phyloP scores from a whole-genome alignment of 371 early-diverging fungal genomes.

The Mortierella sp. region DNA sequence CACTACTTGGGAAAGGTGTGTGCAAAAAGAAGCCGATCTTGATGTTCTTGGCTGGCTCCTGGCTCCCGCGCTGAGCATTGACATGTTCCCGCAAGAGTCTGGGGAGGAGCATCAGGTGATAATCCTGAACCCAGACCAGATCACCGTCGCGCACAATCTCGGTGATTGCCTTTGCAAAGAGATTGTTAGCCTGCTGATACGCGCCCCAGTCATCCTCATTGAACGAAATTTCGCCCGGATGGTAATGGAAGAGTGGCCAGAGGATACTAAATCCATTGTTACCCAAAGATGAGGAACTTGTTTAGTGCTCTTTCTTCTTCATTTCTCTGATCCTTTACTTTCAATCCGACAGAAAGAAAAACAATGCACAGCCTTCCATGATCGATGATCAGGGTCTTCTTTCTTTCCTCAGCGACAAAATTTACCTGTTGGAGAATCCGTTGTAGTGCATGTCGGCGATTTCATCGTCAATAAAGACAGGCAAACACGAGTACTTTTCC shows the following conservation, averaged over 20 bases:
- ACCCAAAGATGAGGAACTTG: slow-evolving; percentile 4
- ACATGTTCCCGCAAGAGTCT: slow-evolving; percentile 79
- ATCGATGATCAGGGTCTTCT: not conserved
- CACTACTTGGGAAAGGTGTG: slow-evolving; percentile 97
- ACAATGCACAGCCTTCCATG: not conserved
- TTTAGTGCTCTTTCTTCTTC: not conserved
- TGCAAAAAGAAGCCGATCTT: slow-evolving; percentile 99
- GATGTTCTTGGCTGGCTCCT: slow-evolving; percentile 67
- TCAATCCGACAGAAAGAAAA: not conserved
- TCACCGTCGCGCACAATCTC: slow-evolving; percentile 91
- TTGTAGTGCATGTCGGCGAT: slow-evolving; percentile 98
- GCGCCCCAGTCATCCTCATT: slow-evolving; percentile 95
- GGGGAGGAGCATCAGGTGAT: slow-evolving; percentile 99
- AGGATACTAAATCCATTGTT: slow-evolving; percentile 85
- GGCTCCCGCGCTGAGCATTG: slow-evolving; percentile 46
- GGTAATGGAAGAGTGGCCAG: slow-evolving; percentile 99
- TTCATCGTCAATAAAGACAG: slow-evolving; percentile 97
- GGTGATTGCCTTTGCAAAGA: slow-evolving; percentile 91
- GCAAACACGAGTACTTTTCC: slow-evolving; percentile 89
- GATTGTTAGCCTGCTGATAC: slow-evolving; percentile 91
- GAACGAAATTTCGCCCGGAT: slow-evolving; percentile 96
- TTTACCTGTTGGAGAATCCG: slow-evolving; percentile 97
- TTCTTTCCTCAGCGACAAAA: not conserved
- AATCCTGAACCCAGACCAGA: slow-evolving; percentile 99
- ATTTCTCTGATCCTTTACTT: not conserved